Percentiles rank a stretch among this genome's conserved stretches.
phyloP scores from a whole-genome alignment of 1,139 yeast species.

The Scheffersomyces lignicola region DNA sequence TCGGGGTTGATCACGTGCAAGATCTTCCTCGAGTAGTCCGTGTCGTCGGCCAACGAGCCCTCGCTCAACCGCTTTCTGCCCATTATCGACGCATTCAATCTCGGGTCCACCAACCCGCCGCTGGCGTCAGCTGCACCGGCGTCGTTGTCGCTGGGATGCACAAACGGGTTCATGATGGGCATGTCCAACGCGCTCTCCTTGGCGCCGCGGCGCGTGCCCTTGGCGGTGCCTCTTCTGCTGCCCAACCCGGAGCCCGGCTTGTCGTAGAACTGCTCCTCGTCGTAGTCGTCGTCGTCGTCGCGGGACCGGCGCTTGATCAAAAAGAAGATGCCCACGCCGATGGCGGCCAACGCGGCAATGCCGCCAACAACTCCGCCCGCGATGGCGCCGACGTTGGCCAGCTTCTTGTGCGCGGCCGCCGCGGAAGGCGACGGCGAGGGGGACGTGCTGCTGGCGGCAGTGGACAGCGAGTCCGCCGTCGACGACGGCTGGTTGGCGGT shows the following conservation, averaged over 20 bases:
- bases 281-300: constrained; percentile 48
- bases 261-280: constrained; percentile 40
- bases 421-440: constrained; percentile 17
- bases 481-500: constrained; percentile 11
- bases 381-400: constrained; percentile 51
- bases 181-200: constrained; percentile 33
- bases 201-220: constrained; percentile 27
- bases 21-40: constrained; percentile 72
- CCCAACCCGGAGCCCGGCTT: constrained; percentile 23
- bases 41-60: constrained; percentile 76
- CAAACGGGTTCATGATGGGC: constrained; percentile 55
- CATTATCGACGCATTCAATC: constrained; percentile 67
- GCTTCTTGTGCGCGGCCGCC: constrained; percentile 11
- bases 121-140: constrained; percentile 15
- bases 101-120: constrained; percentile 45
- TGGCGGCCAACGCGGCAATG: constrained; percentile 45
- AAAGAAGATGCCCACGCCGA: constrained; percentile 48
- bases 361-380: constrained; percentile 74
- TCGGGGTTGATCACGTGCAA: constrained; percentile 78
- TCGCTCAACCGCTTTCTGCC: constrained; percentile 74
- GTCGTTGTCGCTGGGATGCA: constrained; percentile 54
- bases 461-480: constrained; percentile 27
- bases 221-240: constrained; percentile 24
- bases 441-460: constrained; percentile 19
- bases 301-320: constrained; percentile 45